Conservation (phyloP, 148 eudicot species). For the Linanthus parryae region DNA sequence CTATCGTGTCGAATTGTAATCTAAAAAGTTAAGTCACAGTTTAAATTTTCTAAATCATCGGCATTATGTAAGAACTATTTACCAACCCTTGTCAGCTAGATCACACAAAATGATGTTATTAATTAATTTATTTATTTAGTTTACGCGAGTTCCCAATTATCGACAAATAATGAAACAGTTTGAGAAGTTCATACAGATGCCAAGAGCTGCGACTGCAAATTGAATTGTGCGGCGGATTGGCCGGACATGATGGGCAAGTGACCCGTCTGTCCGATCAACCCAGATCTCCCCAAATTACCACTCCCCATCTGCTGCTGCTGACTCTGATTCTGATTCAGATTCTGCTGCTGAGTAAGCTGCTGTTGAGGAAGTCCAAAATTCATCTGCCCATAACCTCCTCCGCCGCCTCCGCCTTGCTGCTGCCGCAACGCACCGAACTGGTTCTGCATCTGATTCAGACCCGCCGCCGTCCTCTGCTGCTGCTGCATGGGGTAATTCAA, state of each 20-base stretch:
- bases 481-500: too few relatives aligned
- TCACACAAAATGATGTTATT: neutral
- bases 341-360: conserved; percentile 37
- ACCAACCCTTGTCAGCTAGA: neutral
- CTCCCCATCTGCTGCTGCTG: conserved; percentile 32
- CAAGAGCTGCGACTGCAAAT: conserved; percentile 54
- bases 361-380: too few relatives aligned
- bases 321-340: conserved; percentile 24
- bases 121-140: too few relatives aligned
- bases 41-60: too few relatives aligned
- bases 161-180: neutral
- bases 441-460: too few relatives aligned
- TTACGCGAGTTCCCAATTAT: neutral
- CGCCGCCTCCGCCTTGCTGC: too few relatives aligned
- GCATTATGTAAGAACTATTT: too few relatives aligned
- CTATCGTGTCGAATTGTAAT: too few relatives aligned
- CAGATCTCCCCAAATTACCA: conserved; percentile 47
- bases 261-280: conserved; percentile 51
- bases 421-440: too few relatives aligned
- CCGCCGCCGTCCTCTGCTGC: too few relatives aligned
- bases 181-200: conserved; percentile 41
- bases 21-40: too few relatives aligned
- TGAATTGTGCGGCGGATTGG: conserved; percentile 59
- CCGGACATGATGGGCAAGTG: conserved; percentile 49
- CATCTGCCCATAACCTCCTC: too few relatives aligned